Percentiles rank a stretch among this genome's conserved stretches.
phyloP scores from a whole-genome alignment of 2,329 filamentous ascomycete species.

The Claviceps capensis region DNA sequence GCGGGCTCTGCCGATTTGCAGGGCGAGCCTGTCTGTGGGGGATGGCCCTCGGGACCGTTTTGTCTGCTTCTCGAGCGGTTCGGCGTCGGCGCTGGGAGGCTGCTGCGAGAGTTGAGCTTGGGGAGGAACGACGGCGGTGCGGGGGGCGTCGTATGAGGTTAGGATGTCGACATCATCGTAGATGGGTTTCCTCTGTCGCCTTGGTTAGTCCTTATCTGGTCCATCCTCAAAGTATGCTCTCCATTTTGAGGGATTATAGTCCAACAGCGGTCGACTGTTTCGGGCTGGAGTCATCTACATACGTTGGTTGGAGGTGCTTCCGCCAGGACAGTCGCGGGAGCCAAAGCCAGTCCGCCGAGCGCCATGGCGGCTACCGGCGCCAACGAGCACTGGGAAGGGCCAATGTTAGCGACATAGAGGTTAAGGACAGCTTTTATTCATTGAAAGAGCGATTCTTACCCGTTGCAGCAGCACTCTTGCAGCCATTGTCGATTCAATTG shows the following conservation, averaged over 20 bases:
- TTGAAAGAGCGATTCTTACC: slow-evolving; percentile 23
- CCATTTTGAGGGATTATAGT: no score
- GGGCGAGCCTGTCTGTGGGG: slow-evolving; percentile 79
- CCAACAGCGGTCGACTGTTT: background rate
- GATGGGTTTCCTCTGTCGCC: slow-evolving; percentile 50
- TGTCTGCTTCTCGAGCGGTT: slow-evolving; percentile 16
- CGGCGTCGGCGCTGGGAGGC: slow-evolving; percentile 13
- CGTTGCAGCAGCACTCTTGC: slow-evolving; percentile 44
- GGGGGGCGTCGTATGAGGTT: slow-evolving; percentile 14
- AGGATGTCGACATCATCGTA: slow-evolving; percentile 56
- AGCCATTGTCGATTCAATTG: slow-evolving; percentile 40
- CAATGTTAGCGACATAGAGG: slow-evolving; percentile 15
- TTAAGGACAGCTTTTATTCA: slow-evolving; percentile 2
- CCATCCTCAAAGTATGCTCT: no score
- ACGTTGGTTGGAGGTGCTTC: slow-evolving; percentile 32
- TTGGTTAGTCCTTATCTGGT: background rate
- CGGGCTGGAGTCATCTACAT: background rate
- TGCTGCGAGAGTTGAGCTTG: slow-evolving; percentile 11
- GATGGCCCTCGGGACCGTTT: slow-evolving; percentile 40
- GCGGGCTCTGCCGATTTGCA: slow-evolving; percentile 66
- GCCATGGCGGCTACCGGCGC: slow-evolving; percentile 40
- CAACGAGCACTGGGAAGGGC: slow-evolving; percentile 30
- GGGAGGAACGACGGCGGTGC: slow-evolving; percentile 13
- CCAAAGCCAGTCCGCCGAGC: slow-evolving; percentile 33
- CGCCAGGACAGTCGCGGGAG: slow-evolving; percentile 34